Evolutionary conservation across 2,329 filamentous ascomycete species (phyloP), one percentile per base, ranked within the genome.

Genomic region (Microsporum canis): DNA sequence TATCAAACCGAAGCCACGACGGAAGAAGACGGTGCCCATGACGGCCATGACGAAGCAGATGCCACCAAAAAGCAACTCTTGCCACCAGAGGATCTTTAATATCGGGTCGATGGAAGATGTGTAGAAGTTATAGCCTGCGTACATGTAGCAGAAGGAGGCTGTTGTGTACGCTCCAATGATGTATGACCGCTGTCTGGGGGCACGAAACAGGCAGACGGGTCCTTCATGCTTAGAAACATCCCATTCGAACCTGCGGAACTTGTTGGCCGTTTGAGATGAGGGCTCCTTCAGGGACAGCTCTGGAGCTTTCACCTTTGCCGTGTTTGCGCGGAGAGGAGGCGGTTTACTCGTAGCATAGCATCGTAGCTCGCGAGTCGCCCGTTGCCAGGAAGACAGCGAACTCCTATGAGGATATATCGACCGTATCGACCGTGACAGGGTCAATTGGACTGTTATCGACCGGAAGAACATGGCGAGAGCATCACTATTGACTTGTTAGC

Each of bases 131-230:
- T 78, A 76, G 55, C 75, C 72, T 1, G 79, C 77, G 67, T 80
- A 83, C 41, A 71, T 66, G 61, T 83, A 76, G 71, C 80, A 83
- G 67, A 82, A 80, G 27, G 77, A 63, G 1, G 81, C 81, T 31
- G 82, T 79, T 12, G 75, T 71, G 71, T 85, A 85, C 68, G 82
- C 83, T 53, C 82, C 81, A 65, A 82, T 69, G 64, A 86, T 79
- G 71, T 85, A 87, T 72, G 79, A 78, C 61, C 81, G 80, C 67
- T 88, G 85, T 0, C 84, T 84, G 12, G 84, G 83, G 1, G 82
- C 80, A 67, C 85, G 78, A 75, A 88, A 89, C 49, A 89, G 77
- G 2, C 82, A 72, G 5, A 86, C 84, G 3, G 81, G 78, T 64
- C 82, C 81, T n/a, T 43, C 14, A 38, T 31, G 57, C 62, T 76